Percentiles rank a stretch among this genome's conserved stretches.
These are phyloP conservation scores for Oehlia diaphana DNA, from an alignment of 192 early-diverging fungal species.

Conservation along the genomic window DNA sequence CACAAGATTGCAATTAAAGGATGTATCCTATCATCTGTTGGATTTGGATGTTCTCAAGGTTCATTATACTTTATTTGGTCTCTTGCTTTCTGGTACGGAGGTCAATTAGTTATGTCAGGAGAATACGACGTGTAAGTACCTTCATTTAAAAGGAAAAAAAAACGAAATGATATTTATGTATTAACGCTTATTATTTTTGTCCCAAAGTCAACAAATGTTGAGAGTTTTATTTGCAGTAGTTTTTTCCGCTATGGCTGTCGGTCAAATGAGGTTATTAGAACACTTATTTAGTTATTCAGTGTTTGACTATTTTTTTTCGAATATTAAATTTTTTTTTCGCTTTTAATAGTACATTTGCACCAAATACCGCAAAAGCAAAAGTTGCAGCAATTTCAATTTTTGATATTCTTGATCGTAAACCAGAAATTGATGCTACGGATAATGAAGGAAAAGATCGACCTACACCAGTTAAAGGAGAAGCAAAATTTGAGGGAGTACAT, in stretches of 20 bases:
- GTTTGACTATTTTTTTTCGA: background rate
- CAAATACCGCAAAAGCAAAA: slow-evolving; percentile 72
- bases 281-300: background rate
- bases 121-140: slow-evolving; percentile 37
- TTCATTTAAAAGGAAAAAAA: background rate
- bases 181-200: background rate
- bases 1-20: slow-evolving; percentile 66
- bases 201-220: slow-evolving; percentile 47
- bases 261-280: slow-evolving; percentile 47
- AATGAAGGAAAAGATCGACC: slow-evolving; percentile 38
- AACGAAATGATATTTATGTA: background rate
- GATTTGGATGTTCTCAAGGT: slow-evolving; percentile 69
- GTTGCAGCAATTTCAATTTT: slow-evolving; percentile 69
- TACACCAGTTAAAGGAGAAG: slow-evolving; percentile 43
- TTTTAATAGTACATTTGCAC: slow-evolving; percentile 55
- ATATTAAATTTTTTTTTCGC: background rate
- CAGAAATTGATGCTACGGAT: slow-evolving; percentile 62
- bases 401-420: slow-evolving; percentile 65
- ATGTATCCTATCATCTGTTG: slow-evolving; percentile 63
- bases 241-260: slow-evolving; percentile 65
- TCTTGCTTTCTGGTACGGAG: slow-evolving; percentile 74
- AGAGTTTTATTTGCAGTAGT: slow-evolving; percentile 78
- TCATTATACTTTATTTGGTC: slow-evolving; percentile 75
- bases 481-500: slow-evolving; percentile 53
- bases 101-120: slow-evolving; percentile 56